Evolutionary conservation across 1,284 basidiomycete species (phyloP).

Genomic region (Ganoderma multipileum): DNA sequence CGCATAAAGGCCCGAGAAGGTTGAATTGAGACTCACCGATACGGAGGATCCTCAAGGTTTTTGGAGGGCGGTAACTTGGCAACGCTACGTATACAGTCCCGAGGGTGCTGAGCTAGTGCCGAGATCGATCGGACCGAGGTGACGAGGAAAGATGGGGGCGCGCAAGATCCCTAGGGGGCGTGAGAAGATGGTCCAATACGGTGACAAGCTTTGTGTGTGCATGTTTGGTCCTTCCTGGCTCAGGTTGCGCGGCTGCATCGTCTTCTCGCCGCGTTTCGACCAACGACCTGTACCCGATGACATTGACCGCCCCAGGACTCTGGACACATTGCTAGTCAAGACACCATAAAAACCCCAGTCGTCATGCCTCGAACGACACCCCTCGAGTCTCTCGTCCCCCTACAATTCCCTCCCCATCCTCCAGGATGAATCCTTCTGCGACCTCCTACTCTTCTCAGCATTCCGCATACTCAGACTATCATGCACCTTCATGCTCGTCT

Average conservation of each 20-base stretch:
- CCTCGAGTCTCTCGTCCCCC: neutral
- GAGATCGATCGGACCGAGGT: neutral
- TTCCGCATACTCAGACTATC: neutral
- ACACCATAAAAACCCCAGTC: neutral
- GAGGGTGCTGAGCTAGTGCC: neutral
- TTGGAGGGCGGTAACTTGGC: no score
- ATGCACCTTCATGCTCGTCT: neutral
- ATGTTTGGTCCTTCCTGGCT: neutral
- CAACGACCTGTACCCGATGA: neutral
- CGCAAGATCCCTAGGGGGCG: neutral
- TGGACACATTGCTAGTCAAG: neutral
- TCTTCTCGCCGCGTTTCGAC: neutral
- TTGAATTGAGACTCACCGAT: no score
- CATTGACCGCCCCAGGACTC: neutral
- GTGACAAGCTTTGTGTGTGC: neutral
- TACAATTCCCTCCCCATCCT: neutral
- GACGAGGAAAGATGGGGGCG: neutral
- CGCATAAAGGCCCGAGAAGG: no score
- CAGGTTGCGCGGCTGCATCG: neutral
- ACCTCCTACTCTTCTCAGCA: neutral
- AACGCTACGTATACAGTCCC: no score
- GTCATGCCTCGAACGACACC: neutral
- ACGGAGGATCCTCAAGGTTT: no score
- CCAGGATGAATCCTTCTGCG: neutral
- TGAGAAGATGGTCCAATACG: neutral